phyloP scores from a whole-genome alignment of 768 basidiomycete genomes.

The Tephrocybe rancida region DNA sequence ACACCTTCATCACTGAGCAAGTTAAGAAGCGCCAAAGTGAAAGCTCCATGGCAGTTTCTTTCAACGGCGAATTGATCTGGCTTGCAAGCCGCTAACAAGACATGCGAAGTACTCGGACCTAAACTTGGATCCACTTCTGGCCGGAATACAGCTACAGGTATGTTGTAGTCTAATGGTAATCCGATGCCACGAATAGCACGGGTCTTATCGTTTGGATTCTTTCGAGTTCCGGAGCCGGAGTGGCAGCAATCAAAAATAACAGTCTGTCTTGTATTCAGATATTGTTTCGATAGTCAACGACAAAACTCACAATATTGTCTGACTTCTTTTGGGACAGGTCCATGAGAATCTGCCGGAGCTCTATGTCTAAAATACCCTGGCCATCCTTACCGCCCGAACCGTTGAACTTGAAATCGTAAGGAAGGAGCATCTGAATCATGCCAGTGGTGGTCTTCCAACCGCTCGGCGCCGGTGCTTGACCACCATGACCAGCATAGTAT shows the following conservation, averaged over 20 bases:
- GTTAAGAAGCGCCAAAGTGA: conserved; percentile 4
- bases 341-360: background rate
- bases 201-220: background rate
- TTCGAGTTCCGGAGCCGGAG: background rate
- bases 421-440: conserved; percentile 10
- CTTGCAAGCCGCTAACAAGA: conserved; percentile 15
- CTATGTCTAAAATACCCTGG: conserved; percentile 8
- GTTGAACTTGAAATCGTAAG: conserved; percentile 1
- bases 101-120: background rate
- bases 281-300: background rate
- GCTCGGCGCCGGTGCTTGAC: background rate
- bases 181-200: background rate
- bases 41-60: background rate
- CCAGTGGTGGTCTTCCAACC: background rate
- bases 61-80: conserved; percentile 2
- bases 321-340: conserved; percentile 1
- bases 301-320: conserved; percentile 11
- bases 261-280: conserved; percentile 1
- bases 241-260: conserved; percentile 13
- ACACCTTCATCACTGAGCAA: background rate
- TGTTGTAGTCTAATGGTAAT: background rate
- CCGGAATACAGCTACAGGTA: background rate
- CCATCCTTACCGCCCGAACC: background rate
- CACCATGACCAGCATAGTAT: conserved; percentile 15
- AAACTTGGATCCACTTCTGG: background rate